Conservation (phyloP, 2,329 filamentous ascomycete species). For the Escovopsis sp. region DNA sequence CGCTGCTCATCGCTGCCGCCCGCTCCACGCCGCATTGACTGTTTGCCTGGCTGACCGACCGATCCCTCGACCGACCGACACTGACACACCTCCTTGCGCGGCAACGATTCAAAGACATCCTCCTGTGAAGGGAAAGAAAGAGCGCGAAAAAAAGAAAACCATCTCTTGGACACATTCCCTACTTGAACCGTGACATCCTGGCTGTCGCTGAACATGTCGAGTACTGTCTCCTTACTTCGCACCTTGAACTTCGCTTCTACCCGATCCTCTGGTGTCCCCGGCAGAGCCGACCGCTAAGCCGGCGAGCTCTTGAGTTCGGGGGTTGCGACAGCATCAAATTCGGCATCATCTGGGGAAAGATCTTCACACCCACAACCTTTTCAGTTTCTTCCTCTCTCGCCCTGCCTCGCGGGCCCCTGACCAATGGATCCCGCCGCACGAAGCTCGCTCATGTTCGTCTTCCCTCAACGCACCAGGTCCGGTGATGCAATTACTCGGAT, state of each 20-base stretch:
- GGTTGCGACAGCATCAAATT: too few relatives aligned
- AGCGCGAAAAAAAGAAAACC: too few relatives aligned
- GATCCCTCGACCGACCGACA: background rate
- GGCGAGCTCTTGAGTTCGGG: too few relatives aligned
- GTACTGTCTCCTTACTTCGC: background rate
- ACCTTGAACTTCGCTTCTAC: background rate
- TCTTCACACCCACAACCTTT: too few relatives aligned
- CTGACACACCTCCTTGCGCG: too few relatives aligned
- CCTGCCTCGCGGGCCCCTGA: background rate
- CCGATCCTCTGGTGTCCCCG: background rate
- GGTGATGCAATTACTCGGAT: background rate
- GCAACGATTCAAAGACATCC: too few relatives aligned
- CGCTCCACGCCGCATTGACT: too few relatives aligned
- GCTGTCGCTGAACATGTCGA: background rate
- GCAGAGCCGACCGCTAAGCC: background rate
- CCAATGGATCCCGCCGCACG: background rate
- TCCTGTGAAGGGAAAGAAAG: too few relatives aligned
- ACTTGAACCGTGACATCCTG: background rate
- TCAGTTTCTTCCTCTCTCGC: too few relatives aligned
- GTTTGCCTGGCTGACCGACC: background rate
- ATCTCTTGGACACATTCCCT: background rate
- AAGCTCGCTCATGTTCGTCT: background rate
- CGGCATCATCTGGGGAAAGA: too few relatives aligned
- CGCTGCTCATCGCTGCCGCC: too few relatives aligned
- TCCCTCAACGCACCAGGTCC: background rate